Evolutionary conservation across 768 basidiomycete genomes (phyloP).

Genomic region (Termitomyces sp.): DNA sequence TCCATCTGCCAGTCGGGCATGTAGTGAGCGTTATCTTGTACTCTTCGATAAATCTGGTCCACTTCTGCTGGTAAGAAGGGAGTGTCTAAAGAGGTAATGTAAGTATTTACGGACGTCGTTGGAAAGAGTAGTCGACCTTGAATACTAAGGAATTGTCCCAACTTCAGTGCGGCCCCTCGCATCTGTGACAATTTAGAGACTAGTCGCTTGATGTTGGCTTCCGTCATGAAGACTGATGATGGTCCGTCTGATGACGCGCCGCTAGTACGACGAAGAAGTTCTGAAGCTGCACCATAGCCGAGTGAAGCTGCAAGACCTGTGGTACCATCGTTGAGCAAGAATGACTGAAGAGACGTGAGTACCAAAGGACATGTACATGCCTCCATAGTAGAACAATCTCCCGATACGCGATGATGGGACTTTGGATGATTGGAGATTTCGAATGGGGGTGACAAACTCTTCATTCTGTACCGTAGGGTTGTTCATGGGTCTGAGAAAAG

Average conservation of each 20-base stretch:
- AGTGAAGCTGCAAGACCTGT: conserved; percentile 88
- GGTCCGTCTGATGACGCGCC: conserved; percentile 25
- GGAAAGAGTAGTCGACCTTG: too few relatives aligned
- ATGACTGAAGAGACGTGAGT: not conserved
- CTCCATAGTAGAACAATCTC: conserved; percentile 91
- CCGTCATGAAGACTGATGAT: conserved; percentile 76
- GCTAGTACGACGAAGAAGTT: conserved; percentile 70
- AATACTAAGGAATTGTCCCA: too few relatives aligned
- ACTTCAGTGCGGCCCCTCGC: too few relatives aligned
- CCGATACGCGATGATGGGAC: conserved; percentile 90
- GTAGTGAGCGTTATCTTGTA: conserved; percentile 95
- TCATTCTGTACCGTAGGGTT: not conserved
- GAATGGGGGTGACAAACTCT: conserved; percentile 18
- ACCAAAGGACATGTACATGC: conserved; percentile 36
- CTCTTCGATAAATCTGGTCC: conserved; percentile 82
- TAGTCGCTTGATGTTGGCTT: too few relatives aligned
- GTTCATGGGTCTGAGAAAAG: not conserved
- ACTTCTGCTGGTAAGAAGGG: too few relatives aligned
- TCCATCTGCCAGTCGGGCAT: too few relatives aligned
- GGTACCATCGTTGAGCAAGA: not conserved
- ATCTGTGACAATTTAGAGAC: too few relatives aligned
- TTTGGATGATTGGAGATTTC: conserved; percentile 70
- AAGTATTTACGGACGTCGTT: too few relatives aligned
- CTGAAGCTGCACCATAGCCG: too few relatives aligned
- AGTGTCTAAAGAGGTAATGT: too few relatives aligned